These are phyloP conservation scores for Ilyonectria robusta DNA, from an alignment of 2,329 filamentous ascomycete species.

Conservation along the genomic window DNA sequence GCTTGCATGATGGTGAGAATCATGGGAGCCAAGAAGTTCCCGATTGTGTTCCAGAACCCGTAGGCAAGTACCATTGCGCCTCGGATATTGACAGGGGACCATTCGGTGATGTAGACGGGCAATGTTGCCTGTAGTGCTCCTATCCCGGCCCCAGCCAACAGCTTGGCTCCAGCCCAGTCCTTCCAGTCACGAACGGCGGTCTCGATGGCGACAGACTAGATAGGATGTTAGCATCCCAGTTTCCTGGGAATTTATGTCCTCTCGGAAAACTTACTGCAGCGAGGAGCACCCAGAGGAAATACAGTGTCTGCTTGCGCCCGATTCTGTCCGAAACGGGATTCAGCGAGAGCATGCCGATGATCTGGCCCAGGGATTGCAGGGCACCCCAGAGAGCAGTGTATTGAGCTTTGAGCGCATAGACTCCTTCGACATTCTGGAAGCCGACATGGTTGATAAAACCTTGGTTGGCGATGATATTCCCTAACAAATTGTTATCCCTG, in stretches of 20 bases:
- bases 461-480: conserved; percentile 31
- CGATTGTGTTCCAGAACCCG: conserved; percentile 29
- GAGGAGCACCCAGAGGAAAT: conserved; percentile 13
- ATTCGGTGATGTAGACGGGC: conserved; percentile 29
- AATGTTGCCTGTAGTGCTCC: conserved; percentile 27
- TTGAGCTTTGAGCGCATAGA: conserved; percentile 22
- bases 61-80: conserved; percentile 31
- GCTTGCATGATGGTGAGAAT: not conserved
- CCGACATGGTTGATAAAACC: conserved; percentile 32
- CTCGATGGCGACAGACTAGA: conserved; percentile 5
- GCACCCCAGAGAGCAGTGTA: conserved; percentile 31
- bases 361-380: conserved; percentile 29
- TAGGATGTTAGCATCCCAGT: no score
- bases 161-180: conserved; percentile 26
- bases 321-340: conserved; percentile 23
- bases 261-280: not conserved
- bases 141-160: conserved; percentile 23
- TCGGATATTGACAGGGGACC: conserved; percentile 31
- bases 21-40: conserved; percentile 26
- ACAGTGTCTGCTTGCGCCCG: conserved; percentile 29
- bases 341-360: conserved; percentile 27
- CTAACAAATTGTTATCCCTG: not conserved
- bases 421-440: conserved; percentile 10
- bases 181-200: conserved; percentile 11
- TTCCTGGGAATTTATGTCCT: no score